A percentile compares a stretch with the other conserved stretches of the same genome.
These are phyloP conservation scores for Pichia phayaonensis DNA, from an alignment of 805 yeast genomes.

Conservation along the genomic window DNA sequence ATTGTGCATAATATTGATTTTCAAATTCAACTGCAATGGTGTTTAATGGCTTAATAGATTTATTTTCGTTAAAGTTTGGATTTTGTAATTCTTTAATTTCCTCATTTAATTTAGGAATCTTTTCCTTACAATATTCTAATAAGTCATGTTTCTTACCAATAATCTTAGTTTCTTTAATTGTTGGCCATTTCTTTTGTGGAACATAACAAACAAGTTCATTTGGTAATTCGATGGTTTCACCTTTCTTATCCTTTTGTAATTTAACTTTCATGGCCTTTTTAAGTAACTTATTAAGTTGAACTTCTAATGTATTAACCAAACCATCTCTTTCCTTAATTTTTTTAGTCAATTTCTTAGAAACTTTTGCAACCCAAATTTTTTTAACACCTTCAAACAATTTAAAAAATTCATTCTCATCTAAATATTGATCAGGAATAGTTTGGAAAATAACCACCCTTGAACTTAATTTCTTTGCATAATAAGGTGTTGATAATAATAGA, in stretches of 20 bases:
- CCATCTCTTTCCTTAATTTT: slow-evolving; percentile 52
- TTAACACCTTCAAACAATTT: slow-evolving; percentile 78
- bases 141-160: slow-evolving; percentile 59
- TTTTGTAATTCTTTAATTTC: slow-evolving; percentile 52
- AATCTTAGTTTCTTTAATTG: slow-evolving; percentile 33
- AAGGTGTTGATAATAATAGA: slow-evolving; percentile 74
- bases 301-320: slow-evolving; percentile 58
- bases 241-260: slow-evolving; percentile 61
- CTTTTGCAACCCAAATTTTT: slow-evolving; percentile 73
- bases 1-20: slow-evolving; percentile 65
- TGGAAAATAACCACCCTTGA: slow-evolving; percentile 81
- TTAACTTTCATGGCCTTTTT: slow-evolving; percentile 56
- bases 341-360: slow-evolving; percentile 42
- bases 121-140: slow-evolving; percentile 47
- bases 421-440: slow-evolving; percentile 67
- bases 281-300: slow-evolving; percentile 52
- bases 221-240: slow-evolving; percentile 35
- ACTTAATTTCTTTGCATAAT: slow-evolving; percentile 63
- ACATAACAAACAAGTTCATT: slow-evolving; percentile 50
- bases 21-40: slow-evolving; percentile 75
- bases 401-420: slow-evolving; percentile 64
- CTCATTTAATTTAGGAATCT: slow-evolving; percentile 47
- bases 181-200: slow-evolving; percentile 64
- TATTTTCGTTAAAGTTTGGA: slow-evolving; percentile 21
- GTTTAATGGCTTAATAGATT: slow-evolving; percentile 55